Evolutionary conservation across 257 asterid genomes (phyloP).

Genomic region (Jacaranda copaia): DNA sequence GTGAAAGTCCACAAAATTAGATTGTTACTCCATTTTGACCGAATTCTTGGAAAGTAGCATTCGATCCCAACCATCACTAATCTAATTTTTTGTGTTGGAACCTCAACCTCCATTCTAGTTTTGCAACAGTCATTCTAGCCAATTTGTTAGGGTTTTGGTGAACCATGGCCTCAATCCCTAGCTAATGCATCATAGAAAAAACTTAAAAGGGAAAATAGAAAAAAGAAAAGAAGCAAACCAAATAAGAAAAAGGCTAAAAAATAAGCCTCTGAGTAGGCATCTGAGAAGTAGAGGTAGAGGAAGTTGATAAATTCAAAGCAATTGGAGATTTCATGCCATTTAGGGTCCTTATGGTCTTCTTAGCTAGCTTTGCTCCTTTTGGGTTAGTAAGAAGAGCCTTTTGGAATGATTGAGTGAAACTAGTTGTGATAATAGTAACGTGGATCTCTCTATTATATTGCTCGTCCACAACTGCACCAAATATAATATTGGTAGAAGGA

Average conservation of each 20-base stretch:
- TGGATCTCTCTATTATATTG: slow-evolving; percentile 92
- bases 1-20: too few relatives aligned
- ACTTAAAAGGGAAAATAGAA: background rate
- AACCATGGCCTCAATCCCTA: slow-evolving; percentile 5
- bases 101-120: too few relatives aligned
- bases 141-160: too few relatives aligned
- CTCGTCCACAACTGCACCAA: slow-evolving; percentile 99
- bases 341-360: slow-evolving; percentile 42
- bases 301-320: slow-evolving; percentile 41
- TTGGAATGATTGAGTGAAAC: slow-evolving; percentile 92
- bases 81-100: too few relatives aligned
- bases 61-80: too few relatives aligned
- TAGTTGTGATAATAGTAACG: slow-evolving; percentile 95
- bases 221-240: too few relatives aligned
- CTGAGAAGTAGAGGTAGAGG: slow-evolving; percentile 34
- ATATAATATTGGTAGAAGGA: slow-evolving; percentile 94
- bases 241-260: slow-evolving; percentile 36
- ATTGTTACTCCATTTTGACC: too few relatives aligned
- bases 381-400: slow-evolving; percentile 84
- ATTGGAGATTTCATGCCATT: slow-evolving; percentile 47
- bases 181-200: slow-evolving; percentile 1
- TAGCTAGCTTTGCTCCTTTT: slow-evolving; percentile 65
- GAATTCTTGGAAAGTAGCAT: too few relatives aligned
- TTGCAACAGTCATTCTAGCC: too few relatives aligned
- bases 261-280: slow-evolving; percentile 51